Percentiles rank a stretch among this genome's conserved stretches.
Evolutionary conservation across 1,284 basidiomycete genomes (phyloP).

Genomic region (Sphaerobolus stellatus): DNA sequence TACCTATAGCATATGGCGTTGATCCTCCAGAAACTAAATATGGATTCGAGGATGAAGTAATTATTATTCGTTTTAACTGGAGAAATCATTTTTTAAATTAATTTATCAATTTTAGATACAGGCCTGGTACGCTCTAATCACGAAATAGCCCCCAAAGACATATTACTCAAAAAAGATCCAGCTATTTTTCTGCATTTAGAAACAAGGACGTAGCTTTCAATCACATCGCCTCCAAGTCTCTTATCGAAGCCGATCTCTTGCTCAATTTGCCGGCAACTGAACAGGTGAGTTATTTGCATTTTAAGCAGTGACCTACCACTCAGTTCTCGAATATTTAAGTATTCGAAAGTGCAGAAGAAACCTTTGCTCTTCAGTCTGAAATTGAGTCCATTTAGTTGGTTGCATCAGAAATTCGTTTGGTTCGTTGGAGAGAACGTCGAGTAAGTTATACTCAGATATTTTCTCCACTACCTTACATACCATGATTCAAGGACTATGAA

Average conservation of each 20-base stretch:
- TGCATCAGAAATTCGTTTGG: conserved; percentile 59
- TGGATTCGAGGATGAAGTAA: conserved; percentile 81
- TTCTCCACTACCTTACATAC: conserved; percentile 29
- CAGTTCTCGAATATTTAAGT: conserved; percentile 43
- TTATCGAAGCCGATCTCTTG: conserved; percentile 86
- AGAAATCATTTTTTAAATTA: conserved; percentile 3
- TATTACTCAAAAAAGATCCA: conserved; percentile 35
- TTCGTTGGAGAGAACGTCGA: conserved; percentile 56
- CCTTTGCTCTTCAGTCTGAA: conserved; percentile 44
- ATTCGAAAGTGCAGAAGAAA: conserved; percentile 48
- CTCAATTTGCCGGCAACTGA: conserved; percentile 88
- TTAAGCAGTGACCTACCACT: not conserved
- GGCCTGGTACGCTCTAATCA: conserved; percentile 48
- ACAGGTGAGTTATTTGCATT: conserved; percentile 54
- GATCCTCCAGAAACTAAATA: conserved; percentile 66
- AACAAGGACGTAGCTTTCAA: conserved; percentile 92
- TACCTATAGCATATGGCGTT: conserved; percentile 58
- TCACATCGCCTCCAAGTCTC: conserved; percentile 73
- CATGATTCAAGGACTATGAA: conserved; percentile 79
- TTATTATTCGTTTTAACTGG: conserved; percentile 19
- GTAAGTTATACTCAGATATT: conserved; percentile 39
- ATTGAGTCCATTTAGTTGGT: conserved; percentile 57
- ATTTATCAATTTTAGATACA: conserved; percentile 43
- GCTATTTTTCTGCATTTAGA: conserved; percentile 78
- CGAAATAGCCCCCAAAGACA: not conserved